These are phyloP conservation scores for Linum tenue DNA, from an alignment of 345 rosid species.

Conservation along the genomic window DNA sequence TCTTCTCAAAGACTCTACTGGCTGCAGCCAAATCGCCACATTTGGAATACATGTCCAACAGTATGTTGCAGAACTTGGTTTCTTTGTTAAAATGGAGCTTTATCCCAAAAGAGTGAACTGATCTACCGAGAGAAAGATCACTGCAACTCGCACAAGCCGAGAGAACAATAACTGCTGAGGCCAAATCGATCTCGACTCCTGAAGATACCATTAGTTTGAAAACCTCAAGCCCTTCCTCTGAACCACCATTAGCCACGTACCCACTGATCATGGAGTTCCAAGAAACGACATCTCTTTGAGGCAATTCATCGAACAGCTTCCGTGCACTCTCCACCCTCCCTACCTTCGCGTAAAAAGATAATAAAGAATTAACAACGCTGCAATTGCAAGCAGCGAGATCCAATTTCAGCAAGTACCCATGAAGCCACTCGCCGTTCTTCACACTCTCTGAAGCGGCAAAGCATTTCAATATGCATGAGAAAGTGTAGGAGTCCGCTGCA, in stretches of 20 bases:
- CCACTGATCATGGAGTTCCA: slow-evolving; percentile 70
- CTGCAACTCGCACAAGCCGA: slow-evolving; percentile 40
- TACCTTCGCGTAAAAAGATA: slow-evolving; percentile 40
- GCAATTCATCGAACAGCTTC: slow-evolving; percentile 58
- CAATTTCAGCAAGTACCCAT: slow-evolving; percentile 39
- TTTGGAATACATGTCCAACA: slow-evolving; percentile 63
- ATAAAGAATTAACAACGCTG: slow-evolving; percentile 42
- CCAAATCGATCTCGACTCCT: slow-evolving; percentile 39
- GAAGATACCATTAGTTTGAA: slow-evolving; percentile 34
- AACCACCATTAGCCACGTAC: slow-evolving; percentile 29
- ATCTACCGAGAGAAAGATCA: slow-evolving; percentile 30
- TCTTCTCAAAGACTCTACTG: slow-evolving; percentile 37
- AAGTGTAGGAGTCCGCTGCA: slow-evolving; percentile 36
- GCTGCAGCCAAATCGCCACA: slow-evolving; percentile 44
- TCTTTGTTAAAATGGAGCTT: slow-evolving; percentile 30
- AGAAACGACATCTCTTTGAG: slow-evolving; percentile 47
- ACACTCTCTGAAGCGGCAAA: slow-evolving; percentile 32
- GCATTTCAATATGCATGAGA: slow-evolving; percentile 53
- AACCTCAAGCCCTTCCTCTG: slow-evolving; percentile 32
- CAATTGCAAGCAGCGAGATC: slow-evolving; percentile 32
- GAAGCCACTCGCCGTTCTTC: slow-evolving; percentile 46
- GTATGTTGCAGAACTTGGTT: slow-evolving; percentile 35
- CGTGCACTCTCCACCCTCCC: slow-evolving; percentile 21
- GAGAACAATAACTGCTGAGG: slow-evolving; percentile 40
- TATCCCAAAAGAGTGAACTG: slow-evolving; percentile 42